These are phyloP conservation scores for Murraya koenigii DNA, from an alignment of 345 rosid genomes.

Conservation along the genomic window DNA sequence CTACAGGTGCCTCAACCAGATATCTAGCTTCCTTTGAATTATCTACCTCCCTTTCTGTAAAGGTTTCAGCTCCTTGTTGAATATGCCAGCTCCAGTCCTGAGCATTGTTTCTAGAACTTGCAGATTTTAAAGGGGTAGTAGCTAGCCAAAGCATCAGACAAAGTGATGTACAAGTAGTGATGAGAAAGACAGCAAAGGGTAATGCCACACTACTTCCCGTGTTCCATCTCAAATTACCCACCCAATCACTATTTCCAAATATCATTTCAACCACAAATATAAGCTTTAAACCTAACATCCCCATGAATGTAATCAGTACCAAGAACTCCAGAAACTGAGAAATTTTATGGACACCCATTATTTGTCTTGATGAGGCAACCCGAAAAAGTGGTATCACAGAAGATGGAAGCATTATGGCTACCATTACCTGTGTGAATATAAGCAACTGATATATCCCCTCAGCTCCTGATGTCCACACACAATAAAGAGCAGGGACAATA, in stretches of 20 bases:
- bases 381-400: slow-evolving; percentile 91
- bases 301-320: slow-evolving; percentile 56
- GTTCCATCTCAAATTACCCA: slow-evolving; percentile 73
- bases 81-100: slow-evolving; percentile 56
- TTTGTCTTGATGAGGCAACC: slow-evolving; percentile 73
- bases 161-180: slow-evolving; percentile 62
- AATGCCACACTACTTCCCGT: slow-evolving; percentile 46
- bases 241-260: slow-evolving; percentile 95
- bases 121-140: slow-evolving; percentile 85
- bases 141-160: slow-evolving; percentile 87
- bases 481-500: slow-evolving; percentile 80
- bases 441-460: slow-evolving; percentile 91
- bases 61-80: slow-evolving; percentile 34
- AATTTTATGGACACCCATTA: slow-evolving; percentile 84
- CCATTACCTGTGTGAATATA: slow-evolving; percentile 72
- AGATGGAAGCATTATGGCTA: slow-evolving; percentile 86
- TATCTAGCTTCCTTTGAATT: slow-evolving; percentile 33
- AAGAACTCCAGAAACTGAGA: slow-evolving; percentile 73
- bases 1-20: slow-evolving; percentile 25
- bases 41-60: slow-evolving; percentile 37
- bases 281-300: slow-evolving; percentile 72
- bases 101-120: slow-evolving; percentile 48
- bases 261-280: slow-evolving; percentile 80
- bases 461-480: slow-evolving; percentile 85
- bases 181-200: slow-evolving; percentile 56